Conservation (phyloP, 495 filamentous ascomycete genomes). For the Talaromyces trachyspermus region DNA sequence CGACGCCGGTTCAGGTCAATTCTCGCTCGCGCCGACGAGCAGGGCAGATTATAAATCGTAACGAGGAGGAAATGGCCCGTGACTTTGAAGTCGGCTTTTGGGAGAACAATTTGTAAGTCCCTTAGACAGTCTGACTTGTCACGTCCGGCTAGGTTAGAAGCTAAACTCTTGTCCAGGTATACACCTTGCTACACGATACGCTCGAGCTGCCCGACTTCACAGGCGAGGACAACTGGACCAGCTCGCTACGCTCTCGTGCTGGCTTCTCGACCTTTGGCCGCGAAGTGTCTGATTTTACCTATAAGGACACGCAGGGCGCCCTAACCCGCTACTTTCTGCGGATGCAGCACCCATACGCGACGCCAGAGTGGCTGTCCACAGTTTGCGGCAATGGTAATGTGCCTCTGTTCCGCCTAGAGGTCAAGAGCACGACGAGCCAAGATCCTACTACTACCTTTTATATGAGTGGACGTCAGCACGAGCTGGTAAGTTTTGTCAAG, state of each 20-base stretch:
- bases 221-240: conserved; percentile 3
- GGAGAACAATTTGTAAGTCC: conserved; percentile 6
- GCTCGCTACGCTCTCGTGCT: conserved; percentile 4
- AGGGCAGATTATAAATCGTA: neutral
- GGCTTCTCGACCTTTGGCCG: conserved; percentile 2
- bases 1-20: neutral
- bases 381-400: neutral
- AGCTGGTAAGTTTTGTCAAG: conserved; percentile 3
- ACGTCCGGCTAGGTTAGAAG: neutral
- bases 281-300: conserved; percentile 4
- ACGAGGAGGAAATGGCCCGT: neutral
- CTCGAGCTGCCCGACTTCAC: conserved; percentile 1
- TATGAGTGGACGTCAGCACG: conserved; percentile 2
- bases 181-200: conserved; percentile 1
- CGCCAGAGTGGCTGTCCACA: conserved; percentile 2
- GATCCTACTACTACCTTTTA: conserved; percentile 2
- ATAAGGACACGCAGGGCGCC: neutral
- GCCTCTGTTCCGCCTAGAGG: conserved; percentile 4
- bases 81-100: conserved; percentile 7
- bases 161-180: conserved; percentile 2
- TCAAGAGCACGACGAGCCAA: conserved; percentile 5
- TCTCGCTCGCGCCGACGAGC: neutral
- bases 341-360: conserved; percentile 1
- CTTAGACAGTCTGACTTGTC: neutral
- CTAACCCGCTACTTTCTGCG: conserved; percentile 1